phyloP scores from a whole-genome alignment of 1,284 basidiomycete genomes.

The Sanghuangporus baumii region DNA sequence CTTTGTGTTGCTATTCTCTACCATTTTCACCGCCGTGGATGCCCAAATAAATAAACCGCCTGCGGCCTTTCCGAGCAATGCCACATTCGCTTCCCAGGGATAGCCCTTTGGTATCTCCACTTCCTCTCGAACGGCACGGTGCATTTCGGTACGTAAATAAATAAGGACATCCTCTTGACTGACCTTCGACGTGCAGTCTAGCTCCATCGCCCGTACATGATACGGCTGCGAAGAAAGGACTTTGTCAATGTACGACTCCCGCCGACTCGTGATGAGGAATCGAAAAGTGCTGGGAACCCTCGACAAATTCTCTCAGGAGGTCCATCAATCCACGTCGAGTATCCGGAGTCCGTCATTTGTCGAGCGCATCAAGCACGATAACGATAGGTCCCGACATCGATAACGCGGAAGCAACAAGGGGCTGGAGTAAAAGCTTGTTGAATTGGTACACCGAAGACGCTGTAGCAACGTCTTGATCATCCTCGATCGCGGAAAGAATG shows the following conservation, averaged over 20 bases:
- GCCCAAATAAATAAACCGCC: conserved; percentile 7
- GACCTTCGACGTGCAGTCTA: not conserved
- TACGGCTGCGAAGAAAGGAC: not conserved
- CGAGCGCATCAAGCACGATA: conserved; percentile 4
- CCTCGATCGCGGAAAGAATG: not conserved
- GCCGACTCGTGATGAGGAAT: not conserved
- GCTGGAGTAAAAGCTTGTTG: not conserved
- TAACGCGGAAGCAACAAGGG: not conserved
- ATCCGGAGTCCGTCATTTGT: not conserved
- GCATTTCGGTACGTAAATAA: not conserved
- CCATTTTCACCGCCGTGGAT: conserved; percentile 1
- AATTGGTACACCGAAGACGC: not conserved
- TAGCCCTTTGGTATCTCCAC: not conserved
- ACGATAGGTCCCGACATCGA: not conserved
- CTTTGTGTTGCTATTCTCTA: not conserved
- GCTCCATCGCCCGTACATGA: not conserved
- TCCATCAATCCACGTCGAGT: not conserved
- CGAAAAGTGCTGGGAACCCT: not conserved
- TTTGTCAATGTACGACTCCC: not conserved
- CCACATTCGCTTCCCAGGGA: not conserved
- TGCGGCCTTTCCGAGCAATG: not conserved
- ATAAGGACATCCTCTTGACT: not conserved
- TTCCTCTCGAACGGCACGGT: not conserved
- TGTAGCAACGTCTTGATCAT: not conserved
- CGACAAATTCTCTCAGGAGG: not conserved